Conservation (phyloP, 2,329 filamentous ascomycete genomes). For the Zymoseptoria brevis region DNA sequence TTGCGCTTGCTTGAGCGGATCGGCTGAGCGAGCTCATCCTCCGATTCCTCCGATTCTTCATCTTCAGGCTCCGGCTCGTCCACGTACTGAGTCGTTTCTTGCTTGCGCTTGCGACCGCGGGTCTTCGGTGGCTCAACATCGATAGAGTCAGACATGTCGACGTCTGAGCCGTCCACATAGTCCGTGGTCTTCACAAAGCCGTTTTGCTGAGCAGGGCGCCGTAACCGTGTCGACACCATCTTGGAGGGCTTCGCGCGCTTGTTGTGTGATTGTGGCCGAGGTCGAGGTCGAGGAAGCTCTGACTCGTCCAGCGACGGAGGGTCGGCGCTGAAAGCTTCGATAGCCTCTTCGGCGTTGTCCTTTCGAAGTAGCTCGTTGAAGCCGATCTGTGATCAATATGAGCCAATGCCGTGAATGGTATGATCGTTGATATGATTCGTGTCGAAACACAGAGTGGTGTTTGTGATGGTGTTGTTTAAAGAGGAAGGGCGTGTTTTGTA, state of each 20-base stretch:
- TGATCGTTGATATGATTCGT: neutral
- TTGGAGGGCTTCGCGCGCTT: conserved; percentile 5
- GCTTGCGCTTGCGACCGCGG: conserved; percentile 18
- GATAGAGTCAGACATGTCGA: conserved; percentile 14
- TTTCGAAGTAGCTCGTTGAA: conserved; percentile 39
- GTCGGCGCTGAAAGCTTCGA: conserved; percentile 33
- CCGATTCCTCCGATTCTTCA: conserved; percentile 13
- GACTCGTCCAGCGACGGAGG: conserved; percentile 10
- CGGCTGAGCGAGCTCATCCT: conserved; percentile 13
- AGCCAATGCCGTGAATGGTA: neutral
- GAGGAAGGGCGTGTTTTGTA: neutral
- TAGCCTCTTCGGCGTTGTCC: conserved; percentile 40
- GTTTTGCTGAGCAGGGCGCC: conserved; percentile 2
- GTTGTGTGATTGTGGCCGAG: conserved; percentile 1
- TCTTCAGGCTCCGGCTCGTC: conserved; percentile 16
- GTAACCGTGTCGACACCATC: conserved; percentile 19
- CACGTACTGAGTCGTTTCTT: conserved; percentile 17
- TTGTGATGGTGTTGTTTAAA: neutral
- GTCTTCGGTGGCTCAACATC: conserved; percentile 5
- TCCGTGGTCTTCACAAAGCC: conserved; percentile 27
- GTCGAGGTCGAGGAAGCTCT: neutral
- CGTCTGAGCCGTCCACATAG: conserved; percentile 18
- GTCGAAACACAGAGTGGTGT: neutral
- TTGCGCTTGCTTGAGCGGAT: conserved; percentile 13
- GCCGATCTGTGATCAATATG: conserved; percentile 32